Base-by-base conservation (phyloP, 306 rosid species). In the Nissolia schottii region DNA sequence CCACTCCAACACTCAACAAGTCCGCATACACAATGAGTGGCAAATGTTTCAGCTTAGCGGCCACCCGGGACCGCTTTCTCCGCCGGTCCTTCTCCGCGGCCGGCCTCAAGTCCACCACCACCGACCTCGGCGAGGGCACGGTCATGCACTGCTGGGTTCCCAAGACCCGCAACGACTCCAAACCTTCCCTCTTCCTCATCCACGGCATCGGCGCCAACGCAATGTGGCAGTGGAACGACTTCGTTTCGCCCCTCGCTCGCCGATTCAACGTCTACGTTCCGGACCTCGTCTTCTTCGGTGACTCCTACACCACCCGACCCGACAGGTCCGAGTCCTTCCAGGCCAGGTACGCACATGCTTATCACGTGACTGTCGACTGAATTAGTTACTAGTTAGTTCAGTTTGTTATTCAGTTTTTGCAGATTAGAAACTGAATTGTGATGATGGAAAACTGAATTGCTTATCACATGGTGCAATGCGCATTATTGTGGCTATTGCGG, bases 151-250 rank as follows among this genome's bases (percentile, higher is more conserved):
- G 92, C 74, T 90, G 97, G 97, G 83, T 80, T 34, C 94, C 97
- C 16, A 73, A 60, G 56, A 13, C 67, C 31, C 78, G 5, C 10
- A 54, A 37, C 16, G 37, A 61, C 3, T 68, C 84, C 35, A 90
- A 88, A 31, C 94, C 92, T 13, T 81, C 80, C 2, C 78, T 88
- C 4, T 68, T 91, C 18, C 85, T 91, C 25, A 71, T 91, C 76
- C 96, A 91, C 8, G 96, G 96, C 9, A 28, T 91, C 38, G 96
- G 96, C 13, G 96, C 90, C 64, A 89, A 87, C 76, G 94, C 97
- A 62, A 77, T 85, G 97, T 90, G 97, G 97, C 97, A 88, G 75
- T 89, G 95, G 96, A 80, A 77, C 71, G 63, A 56, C 3, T 71
- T 87, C 83, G 10, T 88, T 43, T 59, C 89, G 4, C 81, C 84